phyloP scores from a whole-genome alignment of 2,329 filamentous ascomycete genomes.

The Trichoderma afroharzianum region DNA sequence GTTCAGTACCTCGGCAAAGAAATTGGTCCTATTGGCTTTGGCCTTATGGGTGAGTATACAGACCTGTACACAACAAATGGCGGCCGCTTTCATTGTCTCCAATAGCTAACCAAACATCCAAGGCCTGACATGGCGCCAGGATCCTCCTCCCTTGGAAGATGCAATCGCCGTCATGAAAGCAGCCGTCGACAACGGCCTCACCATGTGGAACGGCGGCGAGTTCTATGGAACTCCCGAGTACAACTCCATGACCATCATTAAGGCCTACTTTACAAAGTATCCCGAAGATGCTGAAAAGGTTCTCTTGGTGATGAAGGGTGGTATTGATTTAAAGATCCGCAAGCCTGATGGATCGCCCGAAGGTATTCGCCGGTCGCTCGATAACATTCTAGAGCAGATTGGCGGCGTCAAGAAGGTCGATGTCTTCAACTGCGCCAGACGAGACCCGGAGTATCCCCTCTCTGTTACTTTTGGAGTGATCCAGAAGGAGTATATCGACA shows the following conservation, averaged over 20 bases:
- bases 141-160: conserved; percentile 41
- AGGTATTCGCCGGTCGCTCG: conserved; percentile 53
- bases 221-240: conserved; percentile 59
- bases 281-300: conserved; percentile 62
- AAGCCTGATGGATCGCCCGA: conserved; percentile 50
- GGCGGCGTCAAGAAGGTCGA: conserved; percentile 57
- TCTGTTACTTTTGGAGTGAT: conserved; percentile 42
- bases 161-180: conserved; percentile 54
- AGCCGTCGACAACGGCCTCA: conserved; percentile 44
- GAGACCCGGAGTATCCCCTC: conserved; percentile 48
- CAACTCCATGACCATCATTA: conserved; percentile 57
- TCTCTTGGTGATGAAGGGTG: conserved; percentile 61
- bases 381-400: conserved; percentile 50
- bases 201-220: conserved; percentile 61
- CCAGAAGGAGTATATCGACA: conserved; percentile 48
- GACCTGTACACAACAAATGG: neutral
- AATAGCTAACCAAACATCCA: neutral
- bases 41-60: conserved; percentile 48
- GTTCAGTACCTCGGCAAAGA: conserved; percentile 38
- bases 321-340: conserved; percentile 30
- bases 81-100: neutral
- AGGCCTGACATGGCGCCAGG: conserved; percentile 45
- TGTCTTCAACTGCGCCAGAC: conserved; percentile 56
- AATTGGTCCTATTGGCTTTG: conserved; percentile 50
- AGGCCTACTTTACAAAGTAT: conserved; percentile 59